Conservation (phyloP, 2,329 filamentous ascomycete genomes). For the Hirsutella rhossiliensis region DNA sequence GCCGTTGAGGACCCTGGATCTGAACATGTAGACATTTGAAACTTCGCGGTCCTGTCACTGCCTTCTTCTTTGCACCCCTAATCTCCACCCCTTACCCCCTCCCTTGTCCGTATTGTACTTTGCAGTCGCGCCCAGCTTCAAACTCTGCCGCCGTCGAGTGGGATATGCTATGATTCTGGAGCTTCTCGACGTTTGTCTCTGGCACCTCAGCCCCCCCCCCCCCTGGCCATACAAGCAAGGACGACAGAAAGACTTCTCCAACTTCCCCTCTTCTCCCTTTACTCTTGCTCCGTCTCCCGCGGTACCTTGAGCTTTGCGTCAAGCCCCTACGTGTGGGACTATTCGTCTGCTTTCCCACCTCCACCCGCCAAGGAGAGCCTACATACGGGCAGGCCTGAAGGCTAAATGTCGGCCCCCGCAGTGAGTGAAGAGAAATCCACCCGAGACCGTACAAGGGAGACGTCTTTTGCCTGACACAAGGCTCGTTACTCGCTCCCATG, state of each 20-base stretch:
- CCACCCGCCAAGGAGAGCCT: too few relatives aligned
- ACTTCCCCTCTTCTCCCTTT: not conserved
- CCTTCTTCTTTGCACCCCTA: not conserved
- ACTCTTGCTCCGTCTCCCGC: not conserved
- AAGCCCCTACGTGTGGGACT: too few relatives aligned
- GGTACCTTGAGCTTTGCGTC: not conserved
- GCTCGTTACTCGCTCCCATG: not conserved
- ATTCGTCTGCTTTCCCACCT: too few relatives aligned
- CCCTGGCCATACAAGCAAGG: not conserved
- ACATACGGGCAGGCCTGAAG: not conserved
- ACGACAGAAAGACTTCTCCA: too few relatives aligned
- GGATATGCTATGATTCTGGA: not conserved
- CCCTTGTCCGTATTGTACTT: not conserved
- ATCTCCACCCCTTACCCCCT: not conserved
- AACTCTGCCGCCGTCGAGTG: not conserved
- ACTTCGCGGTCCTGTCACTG: not conserved
- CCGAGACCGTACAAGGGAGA: not conserved
- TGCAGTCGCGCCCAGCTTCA: not conserved
- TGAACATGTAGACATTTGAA: not conserved
- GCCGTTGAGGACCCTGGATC: not conserved
- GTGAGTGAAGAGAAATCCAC: conserved; percentile 5
- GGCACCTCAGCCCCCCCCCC: not conserved
- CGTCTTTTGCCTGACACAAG: not conserved
- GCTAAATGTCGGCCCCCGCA: conserved; percentile 11
- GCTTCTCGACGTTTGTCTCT: not conserved